A percentile compares a stretch with the other conserved stretches of the same genome.
Conservation (phyloP, 371 early-diverging fungal genomes). For the Dipsacomyces acuminosporus region DNA sequence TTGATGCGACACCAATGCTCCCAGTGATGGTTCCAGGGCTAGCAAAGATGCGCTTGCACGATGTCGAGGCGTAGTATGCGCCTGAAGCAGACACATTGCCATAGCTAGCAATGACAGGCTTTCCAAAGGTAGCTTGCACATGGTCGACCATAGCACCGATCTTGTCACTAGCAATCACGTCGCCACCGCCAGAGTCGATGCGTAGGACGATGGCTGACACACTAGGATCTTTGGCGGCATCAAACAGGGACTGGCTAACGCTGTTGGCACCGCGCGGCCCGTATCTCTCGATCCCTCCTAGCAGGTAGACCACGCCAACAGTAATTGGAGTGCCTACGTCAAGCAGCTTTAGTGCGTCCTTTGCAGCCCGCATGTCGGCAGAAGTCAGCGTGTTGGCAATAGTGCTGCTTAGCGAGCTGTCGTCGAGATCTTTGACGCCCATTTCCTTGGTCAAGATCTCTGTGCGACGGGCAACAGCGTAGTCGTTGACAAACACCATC, state of each 20-base stretch:
- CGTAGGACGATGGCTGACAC: constrained; percentile 56
- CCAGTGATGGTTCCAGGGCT: constrained; percentile 59
- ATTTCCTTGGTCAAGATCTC: background rate
- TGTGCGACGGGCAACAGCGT: background rate
- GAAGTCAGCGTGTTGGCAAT: background rate
- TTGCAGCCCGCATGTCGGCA: too few species aligned
- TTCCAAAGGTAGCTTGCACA: constrained; percentile 48
- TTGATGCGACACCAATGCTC: constrained; percentile 58
- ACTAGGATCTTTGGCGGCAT: constrained; percentile 51
- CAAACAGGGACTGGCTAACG: constrained; percentile 49
- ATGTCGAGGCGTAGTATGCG: constrained; percentile 53
- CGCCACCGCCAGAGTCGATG: constrained; percentile 59
- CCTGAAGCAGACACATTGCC: constrained; percentile 59
- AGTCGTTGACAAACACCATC: background rate
- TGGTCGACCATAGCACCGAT: constrained; percentile 53
- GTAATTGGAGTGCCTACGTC: constrained; percentile 13
- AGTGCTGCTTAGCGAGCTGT: background rate
- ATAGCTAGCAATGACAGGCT: constrained; percentile 57
- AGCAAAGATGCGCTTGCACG: constrained; percentile 53
- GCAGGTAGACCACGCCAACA: constrained; percentile 56
- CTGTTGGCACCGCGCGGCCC: constrained; percentile 49
- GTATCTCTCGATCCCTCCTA: constrained; percentile 52
- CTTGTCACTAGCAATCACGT: constrained; percentile 55
- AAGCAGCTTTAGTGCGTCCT: background rate
- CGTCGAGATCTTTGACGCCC: background rate